Evolutionary conservation across 129 eudicot species (phyloP).

Genomic region (Artemisia argyi): DNA sequence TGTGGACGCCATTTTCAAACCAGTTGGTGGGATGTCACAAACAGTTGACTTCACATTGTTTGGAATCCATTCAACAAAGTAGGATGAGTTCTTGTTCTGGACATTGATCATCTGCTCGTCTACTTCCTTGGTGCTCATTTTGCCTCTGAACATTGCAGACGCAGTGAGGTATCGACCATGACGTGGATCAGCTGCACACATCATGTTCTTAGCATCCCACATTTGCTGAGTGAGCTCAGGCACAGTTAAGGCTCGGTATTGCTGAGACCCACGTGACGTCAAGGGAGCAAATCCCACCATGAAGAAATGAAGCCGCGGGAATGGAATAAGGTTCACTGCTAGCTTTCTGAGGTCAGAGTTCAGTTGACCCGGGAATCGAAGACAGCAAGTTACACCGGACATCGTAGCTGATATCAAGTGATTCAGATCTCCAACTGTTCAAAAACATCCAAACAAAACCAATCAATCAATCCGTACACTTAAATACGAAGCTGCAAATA

Average conservation of each 20-base stretch:
- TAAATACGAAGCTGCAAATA: background rate
- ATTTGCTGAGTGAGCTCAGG: conserved; percentile 11
- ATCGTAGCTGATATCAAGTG: conserved; percentile 11
- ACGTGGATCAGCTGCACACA: conserved; percentile 10
- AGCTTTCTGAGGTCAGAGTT: conserved; percentile 8
- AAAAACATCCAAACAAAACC: background rate
- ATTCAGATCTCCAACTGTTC: conserved; percentile 7
- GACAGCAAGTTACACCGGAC: conserved; percentile 14
- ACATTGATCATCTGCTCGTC: conserved; percentile 70
- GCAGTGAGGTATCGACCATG: conserved; percentile 7
- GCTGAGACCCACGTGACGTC: conserved; percentile 1
- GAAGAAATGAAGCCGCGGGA: conserved; percentile 8
- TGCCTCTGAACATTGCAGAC: conserved; percentile 23
- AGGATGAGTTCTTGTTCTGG: conserved; percentile 65
- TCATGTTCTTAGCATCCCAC: conserved; percentile 16
- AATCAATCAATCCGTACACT: background rate
- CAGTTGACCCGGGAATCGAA: conserved; percentile 10
- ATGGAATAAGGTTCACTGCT: conserved; percentile 1
- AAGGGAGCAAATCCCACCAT: conserved; percentile 10
- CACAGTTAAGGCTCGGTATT: background rate
- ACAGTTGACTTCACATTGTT: conserved; percentile 66
- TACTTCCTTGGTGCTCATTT: conserved; percentile 76
- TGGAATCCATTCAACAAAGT: conserved; percentile 68
- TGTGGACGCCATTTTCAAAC: conserved; percentile 59
- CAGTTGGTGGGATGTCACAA: conserved; percentile 67